Base-by-base conservation (phyloP, 345 rosid genomes). In the Microthlaspi erraticum region DNA sequence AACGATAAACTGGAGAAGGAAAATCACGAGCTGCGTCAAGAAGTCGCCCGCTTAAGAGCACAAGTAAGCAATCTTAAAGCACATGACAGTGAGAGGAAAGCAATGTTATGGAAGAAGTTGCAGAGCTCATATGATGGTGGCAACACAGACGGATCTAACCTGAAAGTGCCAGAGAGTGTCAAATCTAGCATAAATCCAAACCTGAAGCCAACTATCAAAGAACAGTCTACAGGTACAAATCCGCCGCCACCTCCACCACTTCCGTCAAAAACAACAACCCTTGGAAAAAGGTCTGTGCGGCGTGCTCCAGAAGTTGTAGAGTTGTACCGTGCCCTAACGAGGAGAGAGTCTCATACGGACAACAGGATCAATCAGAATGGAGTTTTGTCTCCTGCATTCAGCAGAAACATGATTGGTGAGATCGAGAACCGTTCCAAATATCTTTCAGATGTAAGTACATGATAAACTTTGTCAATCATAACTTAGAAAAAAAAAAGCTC, bases 351-450 rank as follows among this genome's bases (percentile, higher is more conserved):
- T 54, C 74, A 66, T 41, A 72, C 76, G 68, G 87, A 79, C 31
- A 86, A 78, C 75, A 87, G 48, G 68, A 39, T 73, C 77, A 85
- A 71, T 68, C 53, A 73, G 37, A 34, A 80, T 31, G 81, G 80
- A 34, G 72, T 59, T 54, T 81, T 85, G 9, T 75, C 29, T 2
- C 75, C 78, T 38, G 81, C 85, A 63, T 83, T 79, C 60, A 81
- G 68, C 52, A 77, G 42, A 68, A 86, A 83, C 82, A 89, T 94
- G 99, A 94, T 94, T 19, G 99, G 99, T 68, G 99, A 94, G 73
- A 91, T 94, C 26, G 99, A 94, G 82, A 88, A 94, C 56, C 89
- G 99, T 5, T 94, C 99, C 18, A 78, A 85, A 6, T 86, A 94
- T 82, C 83, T 94, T 68, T 82, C 89, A 39, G 96, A 93, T 59